These are phyloP conservation scores for Sedum album DNA, from an alignment of 164 flowering plant species.

Conservation along the genomic window DNA sequence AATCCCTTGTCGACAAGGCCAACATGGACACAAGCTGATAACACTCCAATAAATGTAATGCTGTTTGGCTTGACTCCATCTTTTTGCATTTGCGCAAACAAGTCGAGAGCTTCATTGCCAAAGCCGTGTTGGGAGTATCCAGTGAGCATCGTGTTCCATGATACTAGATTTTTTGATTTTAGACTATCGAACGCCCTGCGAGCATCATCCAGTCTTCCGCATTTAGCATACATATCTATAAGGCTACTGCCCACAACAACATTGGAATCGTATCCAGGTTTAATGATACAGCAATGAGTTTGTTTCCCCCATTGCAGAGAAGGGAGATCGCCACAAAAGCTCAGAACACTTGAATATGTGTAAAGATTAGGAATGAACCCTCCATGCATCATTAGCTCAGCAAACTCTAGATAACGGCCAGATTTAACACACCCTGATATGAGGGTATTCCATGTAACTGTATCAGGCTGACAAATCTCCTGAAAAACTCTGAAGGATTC, in stretches of 20 bases:
- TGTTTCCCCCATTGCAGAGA: conserved; percentile 37
- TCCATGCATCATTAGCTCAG: conserved; percentile 20
- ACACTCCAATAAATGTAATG: conserved; percentile 35
- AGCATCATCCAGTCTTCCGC: conserved; percentile 31
- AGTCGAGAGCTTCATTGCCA: conserved; percentile 31
- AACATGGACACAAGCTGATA: conserved; percentile 34
- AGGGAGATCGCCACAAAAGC: conserved; percentile 31
- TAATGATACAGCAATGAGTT: conserved; percentile 28
- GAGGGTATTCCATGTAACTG: conserved; percentile 32
- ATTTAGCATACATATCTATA: conserved; percentile 45
- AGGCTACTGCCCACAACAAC: conserved; percentile 36
- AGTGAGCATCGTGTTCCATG: conserved; percentile 38
- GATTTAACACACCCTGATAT: conserved; percentile 25
- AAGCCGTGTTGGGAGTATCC: conserved; percentile 45
- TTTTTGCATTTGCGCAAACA: conserved; percentile 23
- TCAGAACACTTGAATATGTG: conserved; percentile 33
- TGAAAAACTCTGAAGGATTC: conserved; percentile 23
- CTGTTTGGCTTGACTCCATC: conserved; percentile 26
- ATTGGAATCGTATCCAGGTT: conserved; percentile 25
- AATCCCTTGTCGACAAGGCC: conserved; percentile 33
- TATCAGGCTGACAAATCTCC: conserved; percentile 23
- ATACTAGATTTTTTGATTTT: conserved; percentile 24
- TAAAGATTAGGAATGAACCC: conserved; percentile 21
- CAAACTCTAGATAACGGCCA: conserved; percentile 19
- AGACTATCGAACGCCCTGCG: conserved; percentile 21